Percentiles rank a stretch among this genome's conserved stretches.
Conservation (phyloP, 1,284 basidiomycete species). For the Inonotus hispidus region DNA sequence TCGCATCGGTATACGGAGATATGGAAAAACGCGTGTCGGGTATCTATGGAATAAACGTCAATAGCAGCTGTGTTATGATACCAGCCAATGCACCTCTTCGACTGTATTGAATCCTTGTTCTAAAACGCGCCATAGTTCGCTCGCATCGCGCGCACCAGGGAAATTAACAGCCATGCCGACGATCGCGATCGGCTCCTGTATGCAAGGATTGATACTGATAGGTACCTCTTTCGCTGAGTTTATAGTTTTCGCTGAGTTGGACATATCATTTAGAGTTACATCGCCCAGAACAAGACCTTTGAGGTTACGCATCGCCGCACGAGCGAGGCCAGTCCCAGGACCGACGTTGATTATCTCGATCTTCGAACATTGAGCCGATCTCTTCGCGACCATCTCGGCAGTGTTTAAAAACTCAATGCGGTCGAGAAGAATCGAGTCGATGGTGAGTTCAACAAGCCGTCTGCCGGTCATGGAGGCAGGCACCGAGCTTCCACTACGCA, state of each 20-base stretch:
- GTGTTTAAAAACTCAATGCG: slow-evolving; percentile 7
- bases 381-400: neutral
- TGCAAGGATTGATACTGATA: slow-evolving; percentile 18
- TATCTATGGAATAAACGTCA: slow-evolving; percentile 36
- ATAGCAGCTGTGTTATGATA: slow-evolving; percentile 3
- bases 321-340: slow-evolving; percentile 42
- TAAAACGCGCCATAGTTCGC: slow-evolving; percentile 54
- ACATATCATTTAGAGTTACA: slow-evolving; percentile 30
- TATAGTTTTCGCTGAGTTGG: slow-evolving; percentile 11
- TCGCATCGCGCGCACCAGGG: slow-evolving; percentile 46
- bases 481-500: neutral
- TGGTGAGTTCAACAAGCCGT: slow-evolving; percentile 37
- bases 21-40: slow-evolving; percentile 52
- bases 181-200: slow-evolving; percentile 57
- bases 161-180: slow-evolving; percentile 65
- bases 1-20: slow-evolving; percentile 31
- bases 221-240: slow-evolving; percentile 13
- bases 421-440: slow-evolving; percentile 49
- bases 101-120: slow-evolving; percentile 52
- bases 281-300: slow-evolving; percentile 30
- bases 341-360: slow-evolving; percentile 46
- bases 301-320: slow-evolving; percentile 28
- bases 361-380: neutral
- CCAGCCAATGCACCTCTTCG: slow-evolving; percentile 41
- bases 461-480: neutral